These are phyloP conservation scores for Aspergillus funiculosus DNA, from an alignment of 495 filamentous ascomycete species.

Conservation along the genomic window DNA sequence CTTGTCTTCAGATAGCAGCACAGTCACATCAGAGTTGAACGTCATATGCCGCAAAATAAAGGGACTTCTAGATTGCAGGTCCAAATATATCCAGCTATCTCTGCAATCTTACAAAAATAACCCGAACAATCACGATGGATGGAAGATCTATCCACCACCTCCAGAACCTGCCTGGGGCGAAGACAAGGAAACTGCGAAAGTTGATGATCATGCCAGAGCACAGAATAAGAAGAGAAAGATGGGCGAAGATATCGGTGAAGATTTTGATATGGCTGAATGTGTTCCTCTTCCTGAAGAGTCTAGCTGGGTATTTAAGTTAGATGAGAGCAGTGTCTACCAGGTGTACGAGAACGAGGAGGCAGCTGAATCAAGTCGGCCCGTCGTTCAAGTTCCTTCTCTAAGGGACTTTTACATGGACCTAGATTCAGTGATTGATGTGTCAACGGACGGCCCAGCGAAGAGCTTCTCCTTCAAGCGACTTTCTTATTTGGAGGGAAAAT, in stretches of 20 bases:
- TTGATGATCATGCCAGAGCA: constrained; percentile 3
- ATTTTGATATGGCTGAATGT: constrained; percentile 77
- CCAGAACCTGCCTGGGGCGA: constrained; percentile 87
- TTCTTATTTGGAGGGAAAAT: constrained; percentile 93
- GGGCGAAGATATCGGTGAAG: constrained; percentile 84
- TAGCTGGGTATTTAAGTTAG: constrained; percentile 66
- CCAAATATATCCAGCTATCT: constrained; percentile 86
- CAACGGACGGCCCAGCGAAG: constrained; percentile 91
- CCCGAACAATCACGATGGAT: constrained; percentile 75
- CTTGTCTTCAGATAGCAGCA: constrained; percentile 29
- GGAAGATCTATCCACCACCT: constrained; percentile 85
- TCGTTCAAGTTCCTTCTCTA: constrained; percentile 77
- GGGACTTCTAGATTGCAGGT: constrained; percentile 72
- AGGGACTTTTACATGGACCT: constrained; percentile 93
- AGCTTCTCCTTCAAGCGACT: constrained; percentile 92
- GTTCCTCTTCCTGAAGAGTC: constrained; percentile 62
- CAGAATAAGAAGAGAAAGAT: constrained; percentile 64
- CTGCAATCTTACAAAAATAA: constrained; percentile 74
- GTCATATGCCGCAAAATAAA: constrained; percentile 85
- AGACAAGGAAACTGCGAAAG: constrained; percentile 45
- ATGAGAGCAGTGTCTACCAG: constrained; percentile 83
- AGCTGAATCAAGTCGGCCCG: constrained; percentile 56
- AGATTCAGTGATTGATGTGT: constrained; percentile 75
- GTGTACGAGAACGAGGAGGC: constrained; percentile 65
- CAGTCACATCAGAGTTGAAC: constrained; percentile 73